These are phyloP conservation scores for Ustilago hordei DNA, from an alignment of 1,284 basidiomycete species.

Conservation along the genomic window DNA sequence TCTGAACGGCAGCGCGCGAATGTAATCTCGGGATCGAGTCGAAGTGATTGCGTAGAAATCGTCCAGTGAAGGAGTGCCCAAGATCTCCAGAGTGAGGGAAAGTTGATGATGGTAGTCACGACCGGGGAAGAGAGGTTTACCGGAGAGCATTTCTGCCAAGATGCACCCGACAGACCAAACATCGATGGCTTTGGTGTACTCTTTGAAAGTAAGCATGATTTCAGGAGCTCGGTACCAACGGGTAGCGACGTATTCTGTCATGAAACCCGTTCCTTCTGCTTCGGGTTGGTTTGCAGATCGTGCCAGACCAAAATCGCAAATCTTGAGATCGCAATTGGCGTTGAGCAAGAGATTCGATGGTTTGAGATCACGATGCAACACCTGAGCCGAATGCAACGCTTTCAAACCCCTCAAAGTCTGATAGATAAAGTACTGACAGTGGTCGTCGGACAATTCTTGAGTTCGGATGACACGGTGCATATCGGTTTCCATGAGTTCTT, in stretches of 20 bases:
- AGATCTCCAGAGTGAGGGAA: slow-evolving; percentile 74
- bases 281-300: slow-evolving; percentile 67
- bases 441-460: slow-evolving; percentile 76
- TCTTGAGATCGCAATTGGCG: slow-evolving; percentile 68
- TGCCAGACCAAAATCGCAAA: slow-evolving; percentile 70
- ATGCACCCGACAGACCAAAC: slow-evolving; percentile 94
- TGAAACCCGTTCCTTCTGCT: slow-evolving; percentile 66
- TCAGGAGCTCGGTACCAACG: slow-evolving; percentile 69
- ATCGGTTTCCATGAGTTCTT: slow-evolving; percentile 69
- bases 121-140: slow-evolving; percentile 90
- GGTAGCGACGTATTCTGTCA: slow-evolving; percentile 70
- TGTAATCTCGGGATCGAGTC: slow-evolving; percentile 86
- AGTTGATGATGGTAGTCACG: slow-evolving; percentile 73
- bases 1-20: slow-evolving; percentile 90
- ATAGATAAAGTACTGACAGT: slow-evolving; percentile 95
- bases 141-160: slow-evolving; percentile 92
- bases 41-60: slow-evolving; percentile 81
- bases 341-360: slow-evolving; percentile 67
- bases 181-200: slow-evolving; percentile 70
- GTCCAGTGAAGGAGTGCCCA: slow-evolving; percentile 75
- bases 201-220: slow-evolving; percentile 70
- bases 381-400: slow-evolving; percentile 68
- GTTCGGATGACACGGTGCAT: slow-evolving; percentile 69
- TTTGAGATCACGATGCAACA: slow-evolving; percentile 68
- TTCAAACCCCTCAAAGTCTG: slow-evolving; percentile 73